Percentiles rank a stretch among this genome's conserved stretches.
Conservation (phyloP, 2,329 filamentous ascomycete genomes). For the Thielaviopsis ethacetica region DNA sequence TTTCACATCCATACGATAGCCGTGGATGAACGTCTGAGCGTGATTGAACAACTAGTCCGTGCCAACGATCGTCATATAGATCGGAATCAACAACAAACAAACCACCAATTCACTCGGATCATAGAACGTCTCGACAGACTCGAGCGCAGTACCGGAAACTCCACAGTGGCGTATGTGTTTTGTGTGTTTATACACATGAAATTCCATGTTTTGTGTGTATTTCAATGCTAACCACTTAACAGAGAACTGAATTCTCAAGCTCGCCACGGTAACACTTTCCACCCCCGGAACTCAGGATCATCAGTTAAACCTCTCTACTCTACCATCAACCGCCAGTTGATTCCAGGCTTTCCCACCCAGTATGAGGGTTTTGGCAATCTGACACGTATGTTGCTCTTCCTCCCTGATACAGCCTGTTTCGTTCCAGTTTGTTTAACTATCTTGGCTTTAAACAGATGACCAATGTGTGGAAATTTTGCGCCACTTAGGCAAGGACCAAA, state of each 20-base stretch:
- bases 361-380: neutral
- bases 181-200: too few species aligned
- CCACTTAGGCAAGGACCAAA: neutral
- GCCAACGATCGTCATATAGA: neutral
- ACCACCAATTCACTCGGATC: neutral
- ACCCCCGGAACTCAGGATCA: neutral
- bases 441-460: neutral
- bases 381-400: neutral
- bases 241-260: neutral
- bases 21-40: neutral
- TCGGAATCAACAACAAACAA: neutral
- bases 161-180: too few species aligned
- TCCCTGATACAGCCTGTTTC: neutral
- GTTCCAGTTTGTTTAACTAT: neutral
- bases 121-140: neutral
- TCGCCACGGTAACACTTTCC: neutral
- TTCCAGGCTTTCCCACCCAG: neutral
- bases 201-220: neutral
- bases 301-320: neutral
- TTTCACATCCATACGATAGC: neutral
- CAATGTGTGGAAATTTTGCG: neutral
- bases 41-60: neutral
- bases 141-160: neutral
- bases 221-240: neutral
- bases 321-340: neutral